Conservation (phyloP, 164 flowering plant species). For the Houttuynia cordata region DNA sequence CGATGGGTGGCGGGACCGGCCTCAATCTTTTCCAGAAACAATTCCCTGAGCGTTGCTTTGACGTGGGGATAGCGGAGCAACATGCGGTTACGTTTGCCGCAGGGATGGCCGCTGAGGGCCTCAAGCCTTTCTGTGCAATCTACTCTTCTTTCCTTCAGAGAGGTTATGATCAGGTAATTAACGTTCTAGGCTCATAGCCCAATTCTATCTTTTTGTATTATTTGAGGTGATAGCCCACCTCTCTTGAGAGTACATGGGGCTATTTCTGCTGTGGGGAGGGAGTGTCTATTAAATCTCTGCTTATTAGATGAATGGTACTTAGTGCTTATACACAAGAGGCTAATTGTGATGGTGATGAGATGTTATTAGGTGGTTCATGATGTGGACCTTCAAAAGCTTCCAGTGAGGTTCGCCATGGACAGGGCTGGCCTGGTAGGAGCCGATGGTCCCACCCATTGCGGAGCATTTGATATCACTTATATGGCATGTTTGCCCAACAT, state of each 20-base stretch:
- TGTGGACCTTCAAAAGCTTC: constrained; percentile 47
- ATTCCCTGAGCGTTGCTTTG: constrained; percentile 36
- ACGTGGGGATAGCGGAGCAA: constrained; percentile 52
- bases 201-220: no score
- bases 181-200: no score
- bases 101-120: constrained; percentile 43
- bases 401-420: constrained; percentile 41
- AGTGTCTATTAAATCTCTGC: no score
- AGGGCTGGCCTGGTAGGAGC: constrained; percentile 50
- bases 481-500: constrained; percentile 53
- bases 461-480: constrained; percentile 38
- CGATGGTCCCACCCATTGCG: constrained; percentile 50
- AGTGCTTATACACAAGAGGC: background rate
- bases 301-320: no score
- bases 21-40: constrained; percentile 34
- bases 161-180: constrained; percentile 39
- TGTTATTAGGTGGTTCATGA: constrained; percentile 40
- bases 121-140: constrained; percentile 45
- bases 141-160: constrained; percentile 46
- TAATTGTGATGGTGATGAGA: background rate
- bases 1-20: constrained; percentile 51
- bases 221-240: no score
- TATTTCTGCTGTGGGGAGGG: no score
- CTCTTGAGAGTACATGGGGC: no score
- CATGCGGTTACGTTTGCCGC: constrained; percentile 60